A percentile compares a stretch with the other conserved stretches of the same genome.
These are phyloP conservation scores for Tricholoma bakamatsutake DNA, from an alignment of 768 basidiomycete genomes.

Conservation along the genomic window DNA sequence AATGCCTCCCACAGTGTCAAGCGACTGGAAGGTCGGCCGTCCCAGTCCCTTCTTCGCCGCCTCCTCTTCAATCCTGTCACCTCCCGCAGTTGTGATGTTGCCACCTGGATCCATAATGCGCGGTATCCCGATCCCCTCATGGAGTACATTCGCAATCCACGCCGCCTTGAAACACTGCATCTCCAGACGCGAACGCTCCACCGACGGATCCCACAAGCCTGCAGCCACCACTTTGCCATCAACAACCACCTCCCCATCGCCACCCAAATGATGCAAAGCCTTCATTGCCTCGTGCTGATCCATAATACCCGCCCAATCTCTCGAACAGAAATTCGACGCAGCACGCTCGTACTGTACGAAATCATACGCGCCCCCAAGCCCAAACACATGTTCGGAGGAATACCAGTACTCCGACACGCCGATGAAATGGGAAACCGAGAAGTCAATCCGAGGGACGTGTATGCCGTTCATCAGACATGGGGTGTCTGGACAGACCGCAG, in stretches of 20 bases:
- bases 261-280: conserved; percentile 41
- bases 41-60: conserved; percentile 82
- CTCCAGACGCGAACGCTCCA: conserved; percentile 81
- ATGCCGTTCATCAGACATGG: conserved; percentile 95
- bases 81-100: conserved; percentile 62
- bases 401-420: conserved; percentile 99
- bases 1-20: conserved; percentile 88
- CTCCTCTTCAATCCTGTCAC: conserved; percentile 65
- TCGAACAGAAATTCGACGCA: conserved; percentile 77
- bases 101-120: conserved; percentile 84
- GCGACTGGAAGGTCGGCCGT: conserved; percentile 81
- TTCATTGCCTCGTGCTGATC: conserved; percentile 56
- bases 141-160: conserved; percentile 94
- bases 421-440: conserved; percentile 88
- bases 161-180: conserved; percentile 99
- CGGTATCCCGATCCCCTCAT: conserved; percentile 94
- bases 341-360: conserved; percentile 95
- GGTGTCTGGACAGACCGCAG: conserved; percentile 71
- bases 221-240: conserved; percentile 56
- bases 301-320: conserved; percentile 75
- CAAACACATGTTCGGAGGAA: conserved; percentile 95
- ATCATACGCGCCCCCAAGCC: conserved; percentile 91
- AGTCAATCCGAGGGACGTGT: conserved; percentile 91
- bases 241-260: conserved; percentile 60
- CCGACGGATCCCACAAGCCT: conserved; percentile 64